These are phyloP conservation scores for Penicillium parvum DNA, from an alignment of 495 filamentous ascomycete genomes.

Conservation along the genomic window DNA sequence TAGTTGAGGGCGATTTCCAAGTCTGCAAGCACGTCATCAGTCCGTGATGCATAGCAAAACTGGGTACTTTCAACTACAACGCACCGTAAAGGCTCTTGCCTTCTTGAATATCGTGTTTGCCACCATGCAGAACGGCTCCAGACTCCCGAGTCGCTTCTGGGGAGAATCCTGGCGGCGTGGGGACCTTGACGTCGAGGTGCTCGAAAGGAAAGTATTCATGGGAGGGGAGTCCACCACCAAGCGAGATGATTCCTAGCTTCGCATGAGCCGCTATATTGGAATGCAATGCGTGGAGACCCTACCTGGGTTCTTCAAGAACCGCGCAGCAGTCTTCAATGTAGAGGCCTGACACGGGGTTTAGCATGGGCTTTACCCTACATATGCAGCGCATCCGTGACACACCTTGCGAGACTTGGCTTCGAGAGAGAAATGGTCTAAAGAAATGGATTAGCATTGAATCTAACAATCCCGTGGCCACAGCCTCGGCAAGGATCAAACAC, in stretches of 20 bases:
- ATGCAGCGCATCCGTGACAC: not conserved
- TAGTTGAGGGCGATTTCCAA: constrained; percentile 86
- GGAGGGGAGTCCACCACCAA: constrained; percentile 88
- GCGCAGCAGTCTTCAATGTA: constrained; percentile 73
- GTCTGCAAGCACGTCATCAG: constrained; percentile 39
- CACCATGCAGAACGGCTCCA: constrained; percentile 55
- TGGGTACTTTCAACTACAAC: constrained; percentile 7
- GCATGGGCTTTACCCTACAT: not conserved
- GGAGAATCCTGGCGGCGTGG: constrained; percentile 61
- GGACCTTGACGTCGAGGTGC: constrained; percentile 63
- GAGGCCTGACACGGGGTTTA: constrained; percentile 40
- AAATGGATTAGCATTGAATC: not conserved
- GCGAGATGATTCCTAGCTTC: constrained; percentile 61
- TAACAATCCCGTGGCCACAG: no score
- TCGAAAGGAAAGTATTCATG: constrained; percentile 86
- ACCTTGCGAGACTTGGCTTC: constrained; percentile 43
- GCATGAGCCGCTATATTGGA: not conserved
- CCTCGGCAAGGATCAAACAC: constrained; percentile 32
- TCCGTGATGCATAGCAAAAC: not conserved
- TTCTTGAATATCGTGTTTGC: constrained; percentile 75
- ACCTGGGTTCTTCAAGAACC: constrained; percentile 66
- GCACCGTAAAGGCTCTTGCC: constrained; percentile 58
- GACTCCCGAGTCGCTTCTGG: constrained; percentile 54
- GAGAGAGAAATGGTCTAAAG: constrained; percentile 32
- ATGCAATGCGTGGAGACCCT: constrained; percentile 7